Conservation (phyloP, 83 land plant species). For the Thuja plicata region DNA sequence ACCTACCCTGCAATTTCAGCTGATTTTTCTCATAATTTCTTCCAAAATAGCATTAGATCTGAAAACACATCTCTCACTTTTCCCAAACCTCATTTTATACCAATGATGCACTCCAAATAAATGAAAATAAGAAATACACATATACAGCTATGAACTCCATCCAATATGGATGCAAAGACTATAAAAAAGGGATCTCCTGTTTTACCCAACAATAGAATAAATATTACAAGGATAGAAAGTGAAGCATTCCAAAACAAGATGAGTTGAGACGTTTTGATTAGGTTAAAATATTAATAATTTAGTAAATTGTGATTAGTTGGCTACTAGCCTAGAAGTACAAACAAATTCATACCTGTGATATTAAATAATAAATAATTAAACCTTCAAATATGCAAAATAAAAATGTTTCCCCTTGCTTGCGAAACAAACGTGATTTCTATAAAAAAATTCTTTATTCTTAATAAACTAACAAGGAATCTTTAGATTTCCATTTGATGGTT, state of each 20-base stretch:
- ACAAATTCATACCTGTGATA: not conserved
- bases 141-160: not conserved
- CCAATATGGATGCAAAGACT: not conserved
- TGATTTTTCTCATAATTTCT: too few species aligned
- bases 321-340: not conserved
- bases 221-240: not conserved
- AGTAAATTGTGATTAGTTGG: not conserved
- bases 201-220: not conserved
- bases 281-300: not conserved
- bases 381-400: not conserved
- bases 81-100: too few species aligned
- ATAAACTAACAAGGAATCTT: not conserved
- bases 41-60: too few species aligned
- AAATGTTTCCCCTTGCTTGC: not conserved
- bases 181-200: not conserved
- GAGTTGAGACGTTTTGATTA: not conserved
- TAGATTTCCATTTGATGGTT: not conserved
- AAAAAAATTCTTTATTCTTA: not conserved
- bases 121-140: too few species aligned
- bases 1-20: too few species aligned
- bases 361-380: not conserved
- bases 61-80: too few species aligned
- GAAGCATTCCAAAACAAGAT: not conserved
- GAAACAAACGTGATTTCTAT: not conserved
- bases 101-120: not conserved